Conservation (phyloP, 768 basidiomycete genomes). For the Lyophyllum decastes region DNA sequence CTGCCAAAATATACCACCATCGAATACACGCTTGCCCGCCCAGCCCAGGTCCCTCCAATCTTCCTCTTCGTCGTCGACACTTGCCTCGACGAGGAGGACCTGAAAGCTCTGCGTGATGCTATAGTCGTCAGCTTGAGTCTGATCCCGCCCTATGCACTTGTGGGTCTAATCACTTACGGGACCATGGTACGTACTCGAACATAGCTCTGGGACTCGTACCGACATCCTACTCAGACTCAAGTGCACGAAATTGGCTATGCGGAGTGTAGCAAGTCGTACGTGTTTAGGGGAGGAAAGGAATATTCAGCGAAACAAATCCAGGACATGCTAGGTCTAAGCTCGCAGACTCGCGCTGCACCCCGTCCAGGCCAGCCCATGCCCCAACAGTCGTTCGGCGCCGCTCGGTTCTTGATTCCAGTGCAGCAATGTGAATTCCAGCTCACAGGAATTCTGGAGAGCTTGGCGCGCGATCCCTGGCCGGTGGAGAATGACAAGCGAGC, state of each 20-base stretch:
- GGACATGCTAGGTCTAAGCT: slow-evolving; percentile 92
- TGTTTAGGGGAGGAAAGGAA: slow-evolving; percentile 98
- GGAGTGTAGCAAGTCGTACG: slow-evolving; percentile 97
- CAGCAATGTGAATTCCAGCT: slow-evolving; percentile 95
- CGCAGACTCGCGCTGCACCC: slow-evolving; percentile 79
- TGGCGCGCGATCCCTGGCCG: slow-evolving; percentile 94
- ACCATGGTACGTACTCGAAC: slow-evolving; percentile 74
- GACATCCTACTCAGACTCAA: slow-evolving; percentile 67
- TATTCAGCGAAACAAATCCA: slow-evolving; percentile 95
- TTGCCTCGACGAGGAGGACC: slow-evolving; percentile 92
- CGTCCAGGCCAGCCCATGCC: slow-evolving; percentile 85
- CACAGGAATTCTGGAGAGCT: slow-evolving; percentile 86
- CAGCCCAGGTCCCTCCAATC: slow-evolving; percentile 90
- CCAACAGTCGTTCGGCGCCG: slow-evolving; percentile 78
- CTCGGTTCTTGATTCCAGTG: slow-evolving; percentile 90
- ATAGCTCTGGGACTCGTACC: not conserved
- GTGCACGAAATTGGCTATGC: slow-evolving; percentile 97
- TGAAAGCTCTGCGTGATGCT: slow-evolving; percentile 94
- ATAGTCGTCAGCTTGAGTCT: slow-evolving; percentile 91
- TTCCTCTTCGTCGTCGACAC: slow-evolving; percentile 98
- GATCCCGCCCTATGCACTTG: slow-evolving; percentile 91
- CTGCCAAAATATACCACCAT: slow-evolving; percentile 99
- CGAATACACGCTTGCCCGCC: slow-evolving; percentile 96
- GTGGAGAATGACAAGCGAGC: slow-evolving; percentile 94
- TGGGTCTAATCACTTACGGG: slow-evolving; percentile 94